These are phyloP conservation scores for Alternaria postmessia DNA, from an alignment of 2,329 filamentous ascomycete species.

Conservation along the genomic window DNA sequence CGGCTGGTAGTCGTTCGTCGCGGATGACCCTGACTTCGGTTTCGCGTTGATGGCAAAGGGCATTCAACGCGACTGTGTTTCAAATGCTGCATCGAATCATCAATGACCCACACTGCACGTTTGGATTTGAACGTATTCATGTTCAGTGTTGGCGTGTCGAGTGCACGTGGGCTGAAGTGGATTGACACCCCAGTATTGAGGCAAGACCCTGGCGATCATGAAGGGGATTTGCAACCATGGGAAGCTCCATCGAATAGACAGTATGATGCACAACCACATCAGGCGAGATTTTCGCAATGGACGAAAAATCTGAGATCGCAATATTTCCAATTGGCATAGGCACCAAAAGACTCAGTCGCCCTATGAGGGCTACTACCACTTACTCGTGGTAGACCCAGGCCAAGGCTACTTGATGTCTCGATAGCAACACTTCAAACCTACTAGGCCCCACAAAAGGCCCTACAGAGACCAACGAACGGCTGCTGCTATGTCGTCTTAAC, in stretches of 20 bases:
- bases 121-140: neutral
- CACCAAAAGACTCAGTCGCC: neutral
- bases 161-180: neutral
- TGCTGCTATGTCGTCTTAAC: neutral
- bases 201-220: neutral
- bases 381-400: neutral
- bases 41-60: neutral
- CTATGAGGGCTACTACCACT: neutral
- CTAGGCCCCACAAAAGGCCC: conserved; percentile 1
- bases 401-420: conserved; percentile 2
- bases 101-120: neutral
- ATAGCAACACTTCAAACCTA: neutral
- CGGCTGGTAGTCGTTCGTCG: neutral
- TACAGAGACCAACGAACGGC: neutral
- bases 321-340: neutral
- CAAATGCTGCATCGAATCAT: neutral
- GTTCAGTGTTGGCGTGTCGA: neutral
- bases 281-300: neutral
- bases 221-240: neutral
- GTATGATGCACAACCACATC: neutral
- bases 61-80: neutral
- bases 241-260: neutral
- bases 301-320: neutral
- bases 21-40: neutral
- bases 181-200: neutral